Evolutionary conservation across 441 rosid genomes (phyloP).

Genomic region (Bocquillonia castaneifolia): DNA sequence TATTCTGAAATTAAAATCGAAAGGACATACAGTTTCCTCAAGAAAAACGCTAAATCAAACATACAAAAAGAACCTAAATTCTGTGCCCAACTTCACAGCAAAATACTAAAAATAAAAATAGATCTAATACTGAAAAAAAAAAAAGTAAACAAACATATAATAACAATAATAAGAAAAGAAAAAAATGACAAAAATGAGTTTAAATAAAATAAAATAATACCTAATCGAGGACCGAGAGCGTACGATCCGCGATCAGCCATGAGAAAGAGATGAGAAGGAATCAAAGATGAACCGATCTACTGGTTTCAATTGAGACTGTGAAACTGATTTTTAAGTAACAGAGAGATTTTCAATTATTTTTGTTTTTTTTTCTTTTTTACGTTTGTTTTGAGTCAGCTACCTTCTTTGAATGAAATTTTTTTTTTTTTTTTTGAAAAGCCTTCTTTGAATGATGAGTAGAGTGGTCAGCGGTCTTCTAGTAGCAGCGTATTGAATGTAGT

Average conservation of each 20-base stretch:
- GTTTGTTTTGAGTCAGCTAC: too few species aligned
- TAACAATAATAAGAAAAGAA: constrained; percentile 2
- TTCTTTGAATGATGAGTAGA: too few species aligned
- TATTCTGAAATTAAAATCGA: constrained; percentile 7
- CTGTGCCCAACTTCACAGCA: background rate
- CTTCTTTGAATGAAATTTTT: too few species aligned
- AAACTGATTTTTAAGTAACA: too few species aligned
- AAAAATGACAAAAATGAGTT: constrained; percentile 15
- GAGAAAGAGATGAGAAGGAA: constrained; percentile 15
- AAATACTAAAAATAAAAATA: background rate
- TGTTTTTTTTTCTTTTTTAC: too few species aligned
- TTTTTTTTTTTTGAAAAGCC: too few species aligned
- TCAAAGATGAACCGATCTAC: constrained; percentile 5
- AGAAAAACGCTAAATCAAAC: constrained; percentile 1
- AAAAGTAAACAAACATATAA: constrained; percentile 3
- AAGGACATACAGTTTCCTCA: background rate
- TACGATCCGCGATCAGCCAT: constrained; percentile 71
- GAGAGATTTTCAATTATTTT: too few species aligned
- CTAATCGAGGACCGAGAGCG: constrained; percentile 58
- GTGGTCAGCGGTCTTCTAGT: too few species aligned
- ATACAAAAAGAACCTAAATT: background rate
- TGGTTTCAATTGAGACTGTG: background rate
- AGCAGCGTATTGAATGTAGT: too few species aligned
- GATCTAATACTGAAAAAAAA: background rate
- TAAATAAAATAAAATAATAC: constrained; percentile 9